These are phyloP conservation scores for Przewalskia tangutica DNA, from an alignment of 257 asterid genomes.

Conservation along the genomic window DNA sequence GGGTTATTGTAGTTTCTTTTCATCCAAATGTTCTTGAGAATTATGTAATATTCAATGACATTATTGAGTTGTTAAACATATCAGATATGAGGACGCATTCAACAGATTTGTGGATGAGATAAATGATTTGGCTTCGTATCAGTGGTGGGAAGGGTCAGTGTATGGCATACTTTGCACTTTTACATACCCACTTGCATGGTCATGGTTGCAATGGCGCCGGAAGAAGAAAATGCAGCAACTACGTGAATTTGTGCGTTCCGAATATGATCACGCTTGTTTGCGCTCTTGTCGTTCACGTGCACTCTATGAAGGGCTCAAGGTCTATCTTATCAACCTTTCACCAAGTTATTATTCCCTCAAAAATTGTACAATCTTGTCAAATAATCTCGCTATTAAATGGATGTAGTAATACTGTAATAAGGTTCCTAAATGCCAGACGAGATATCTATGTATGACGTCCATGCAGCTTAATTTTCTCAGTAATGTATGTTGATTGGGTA, in stretches of 20 bases:
- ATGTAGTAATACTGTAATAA: background rate
- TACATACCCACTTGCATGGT: constrained; percentile 83
- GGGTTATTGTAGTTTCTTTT: background rate
- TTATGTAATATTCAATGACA: background rate
- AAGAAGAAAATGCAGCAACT: constrained; percentile 63
- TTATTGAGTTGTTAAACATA: background rate
- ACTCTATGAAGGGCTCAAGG: constrained; percentile 89
- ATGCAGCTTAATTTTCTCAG: background rate
- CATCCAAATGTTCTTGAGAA: constrained; percentile 1
- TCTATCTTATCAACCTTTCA: constrained; percentile 13
- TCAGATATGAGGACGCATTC: constrained; percentile 86
- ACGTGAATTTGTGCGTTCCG: constrained; percentile 92
- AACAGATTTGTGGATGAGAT: constrained; percentile 76
- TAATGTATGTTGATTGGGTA: background rate
- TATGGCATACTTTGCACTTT: constrained; percentile 50
- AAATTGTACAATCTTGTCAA: background rate
- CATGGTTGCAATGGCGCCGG: constrained; percentile 81
- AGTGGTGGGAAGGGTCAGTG: constrained; percentile 94
- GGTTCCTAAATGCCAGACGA: background rate
- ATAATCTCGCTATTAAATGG: background rate
- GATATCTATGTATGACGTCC: background rate
- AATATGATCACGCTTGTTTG: constrained; percentile 90
- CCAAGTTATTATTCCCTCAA: background rate
- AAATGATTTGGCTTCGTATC: constrained; percentile 71
- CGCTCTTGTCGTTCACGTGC: constrained; percentile 95